phyloP scores from a whole-genome alignment of 192 early-diverging fungal genomes.

The Dissophora ornata region DNA sequence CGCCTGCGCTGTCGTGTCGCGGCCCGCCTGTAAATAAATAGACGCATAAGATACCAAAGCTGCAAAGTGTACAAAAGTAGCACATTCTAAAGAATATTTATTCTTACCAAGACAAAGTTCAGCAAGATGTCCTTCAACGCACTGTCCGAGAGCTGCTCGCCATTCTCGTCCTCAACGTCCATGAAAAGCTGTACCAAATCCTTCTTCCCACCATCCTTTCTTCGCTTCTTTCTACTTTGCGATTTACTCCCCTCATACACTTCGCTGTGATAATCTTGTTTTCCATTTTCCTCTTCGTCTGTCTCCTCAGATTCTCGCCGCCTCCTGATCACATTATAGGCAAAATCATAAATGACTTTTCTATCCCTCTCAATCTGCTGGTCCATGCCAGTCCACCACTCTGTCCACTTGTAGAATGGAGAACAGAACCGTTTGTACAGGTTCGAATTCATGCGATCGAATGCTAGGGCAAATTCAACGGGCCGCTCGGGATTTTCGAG shows the following conservation, averaged over 20 bases:
- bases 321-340: slow-evolving; percentile 35
- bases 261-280: no score
- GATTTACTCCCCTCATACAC: no score
- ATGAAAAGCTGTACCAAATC: slow-evolving; percentile 61
- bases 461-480: slow-evolving; percentile 61
- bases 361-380: slow-evolving; percentile 13
- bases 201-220: slow-evolving; percentile 3
- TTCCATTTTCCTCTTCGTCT: neutral
- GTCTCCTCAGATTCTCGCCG: slow-evolving; percentile 10
- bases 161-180: slow-evolving; percentile 48
- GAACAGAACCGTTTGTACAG: slow-evolving; percentile 23
- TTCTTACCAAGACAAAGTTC: slow-evolving; percentile 49
- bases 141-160: slow-evolving; percentile 32
- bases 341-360: slow-evolving; percentile 34
- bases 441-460: slow-evolving; percentile 58
- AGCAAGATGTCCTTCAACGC: slow-evolving; percentile 57
- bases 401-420: slow-evolving; percentile 30
- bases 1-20: slow-evolving; percentile 70
- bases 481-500: slow-evolving; percentile 28
- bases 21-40: slow-evolving; percentile 50
- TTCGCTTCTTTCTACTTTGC: neutral
- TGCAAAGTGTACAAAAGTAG: no score
- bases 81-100: no score
- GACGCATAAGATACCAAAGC: neutral
- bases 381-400: slow-evolving; percentile 19